A percentile compares a stretch with the other conserved stretches of the same genome.
Evolutionary conservation across 2,329 filamentous ascomycete species (phyloP).

Genomic region (Endoconidiophora polonica): DNA sequence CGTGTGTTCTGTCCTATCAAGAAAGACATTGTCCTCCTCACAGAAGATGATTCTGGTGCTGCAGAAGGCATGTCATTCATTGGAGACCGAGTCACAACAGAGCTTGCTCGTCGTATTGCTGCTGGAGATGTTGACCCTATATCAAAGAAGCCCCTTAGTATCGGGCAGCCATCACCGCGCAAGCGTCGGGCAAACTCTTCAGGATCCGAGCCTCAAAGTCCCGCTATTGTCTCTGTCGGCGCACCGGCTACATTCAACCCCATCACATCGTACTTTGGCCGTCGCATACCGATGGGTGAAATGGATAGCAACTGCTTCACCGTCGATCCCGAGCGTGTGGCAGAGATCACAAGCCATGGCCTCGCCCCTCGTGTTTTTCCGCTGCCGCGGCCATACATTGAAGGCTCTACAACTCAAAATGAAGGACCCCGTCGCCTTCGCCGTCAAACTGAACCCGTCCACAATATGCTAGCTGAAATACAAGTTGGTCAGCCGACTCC

Average conservation of each 20-base stretch:
- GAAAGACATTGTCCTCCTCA: slow-evolving; percentile 59
- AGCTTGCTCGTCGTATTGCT: slow-evolving; percentile 58
- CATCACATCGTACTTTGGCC: slow-evolving; percentile 34
- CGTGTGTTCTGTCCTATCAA: slow-evolving; percentile 75
- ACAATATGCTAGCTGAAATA: slow-evolving; percentile 23
- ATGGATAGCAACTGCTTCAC: slow-evolving; percentile 47
- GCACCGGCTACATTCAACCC: slow-evolving; percentile 26
- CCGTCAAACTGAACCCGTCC: slow-evolving; percentile 35
- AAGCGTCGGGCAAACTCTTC: slow-evolving; percentile 6
- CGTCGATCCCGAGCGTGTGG: slow-evolving; percentile 31
- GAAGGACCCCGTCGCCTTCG: slow-evolving; percentile 25
- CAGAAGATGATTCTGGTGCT: slow-evolving; percentile 43
- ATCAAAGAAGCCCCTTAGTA: slow-evolving; percentile 51
- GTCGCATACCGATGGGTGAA: slow-evolving; percentile 40
- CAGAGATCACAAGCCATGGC: slow-evolving; percentile 32
- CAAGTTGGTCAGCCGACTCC: slow-evolving; percentile 6
- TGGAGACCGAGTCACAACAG: slow-evolving; percentile 52
- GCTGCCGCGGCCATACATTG: slow-evolving; percentile 39
- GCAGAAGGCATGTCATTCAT: slow-evolving; percentile 65
- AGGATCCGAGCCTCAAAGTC: slow-evolving; percentile 12
- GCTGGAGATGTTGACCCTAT: slow-evolving; percentile 75
- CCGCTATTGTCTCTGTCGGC: slow-evolving; percentile 5
- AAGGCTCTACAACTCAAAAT: slow-evolving; percentile 17
- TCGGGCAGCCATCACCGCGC: slow-evolving; percentile 25
- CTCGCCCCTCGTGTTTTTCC: slow-evolving; percentile 40